Base-by-base conservation (phyloP, 139 green algal genomes). In the Zygnema circumcarinatum region DNA sequence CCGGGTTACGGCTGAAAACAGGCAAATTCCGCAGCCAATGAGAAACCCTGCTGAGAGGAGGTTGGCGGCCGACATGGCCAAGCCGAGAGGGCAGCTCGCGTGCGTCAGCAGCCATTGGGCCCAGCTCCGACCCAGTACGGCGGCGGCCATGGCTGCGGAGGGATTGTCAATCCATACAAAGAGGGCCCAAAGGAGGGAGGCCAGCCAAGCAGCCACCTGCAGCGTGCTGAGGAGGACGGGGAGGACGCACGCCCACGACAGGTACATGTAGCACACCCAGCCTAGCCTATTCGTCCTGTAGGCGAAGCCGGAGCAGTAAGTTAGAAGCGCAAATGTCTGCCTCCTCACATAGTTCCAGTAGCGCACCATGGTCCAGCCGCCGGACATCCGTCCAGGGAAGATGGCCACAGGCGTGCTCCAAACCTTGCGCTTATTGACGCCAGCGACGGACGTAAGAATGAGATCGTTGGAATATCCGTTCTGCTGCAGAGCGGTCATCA, bases 321-420 rank as follows among this genome's bases (percentile, higher is more conserved):
- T 98, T 92, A 98, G 94, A 79, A 98, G 92, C 32, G 98, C 96
- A 86, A 94, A 98, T 83, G 98, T 91, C 92, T 98, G 96, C 0
- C 96, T 92, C 11, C 94, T 85, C 74, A 98, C 92, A 89, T 98
- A 98, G 92, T 98, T 98, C 94, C 94, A 96, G 82, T 94, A 98
- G 21, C 67, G 35, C 22, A 36, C 32, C 47, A 84, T 74, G 21
- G 76, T 84, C 76, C 76, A 84, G 22, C 32, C 76, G 38, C 76
- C 76, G 22, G 76, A 84, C 76, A 84, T 84, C 39, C 76, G 67
- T 32, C 76, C 76, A n/a, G 76, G 76, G 25, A 84, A 84, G 32
- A 84, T 67, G 22, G 76, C 38, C 22, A 62, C 39, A 25, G 76
- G 36, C 31, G 76, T 33, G 39, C 76, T 74, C 76, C 76, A 84